A percentile compares a stretch with the other conserved stretches of the same genome.
phyloP scores from a whole-genome alignment of 2,329 filamentous ascomycete genomes.

The Verticillium nonalfalfae region DNA sequence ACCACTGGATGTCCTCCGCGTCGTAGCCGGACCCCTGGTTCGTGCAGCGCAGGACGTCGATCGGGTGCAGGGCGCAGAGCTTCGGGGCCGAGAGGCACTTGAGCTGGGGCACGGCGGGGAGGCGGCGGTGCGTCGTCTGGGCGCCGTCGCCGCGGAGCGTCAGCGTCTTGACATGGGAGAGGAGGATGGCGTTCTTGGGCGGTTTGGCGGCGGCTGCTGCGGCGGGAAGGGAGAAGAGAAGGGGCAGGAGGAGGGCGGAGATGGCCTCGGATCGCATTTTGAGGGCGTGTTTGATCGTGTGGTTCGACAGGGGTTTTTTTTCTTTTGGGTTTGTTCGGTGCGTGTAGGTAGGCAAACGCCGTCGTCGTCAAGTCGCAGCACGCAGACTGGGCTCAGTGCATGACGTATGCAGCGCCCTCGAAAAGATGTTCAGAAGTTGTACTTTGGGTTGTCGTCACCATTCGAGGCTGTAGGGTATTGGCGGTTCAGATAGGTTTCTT shows the following conservation, averaged over 20 bases:
- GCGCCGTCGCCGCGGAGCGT: conserved; percentile 62
- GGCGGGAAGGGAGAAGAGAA: conserved; percentile 14
- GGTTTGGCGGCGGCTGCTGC: conserved; percentile 15
- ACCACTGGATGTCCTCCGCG: conserved; percentile 81
- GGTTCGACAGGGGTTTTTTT: no score
- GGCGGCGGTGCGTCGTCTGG: conserved; percentile 69
- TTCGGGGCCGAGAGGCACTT: conserved; percentile 63
- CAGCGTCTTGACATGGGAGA: conserved; percentile 63
- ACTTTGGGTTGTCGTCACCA: no score
- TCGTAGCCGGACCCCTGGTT: conserved; percentile 80
- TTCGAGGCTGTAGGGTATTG: background rate
- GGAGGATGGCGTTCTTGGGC: conserved; percentile 47
- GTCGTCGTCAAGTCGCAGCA: no score
- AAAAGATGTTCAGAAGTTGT: background rate
- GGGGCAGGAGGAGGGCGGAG: conserved; percentile 10
- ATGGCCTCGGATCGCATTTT: conserved; percentile 21
- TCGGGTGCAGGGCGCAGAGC: conserved; percentile 61
- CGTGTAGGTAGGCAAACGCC: no score
- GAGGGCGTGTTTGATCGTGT: background rate
- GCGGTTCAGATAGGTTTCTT: background rate
- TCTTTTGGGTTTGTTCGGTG: no score
- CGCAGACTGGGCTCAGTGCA: background rate
- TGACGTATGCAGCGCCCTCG: background rate
- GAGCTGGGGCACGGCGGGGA: conserved; percentile 71
- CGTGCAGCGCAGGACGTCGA: conserved; percentile 83